A percentile compares a stretch with the other conserved stretches of the same genome.
Conservation (phyloP, 805 yeast species). For the Suhomyces faveliae region DNA sequence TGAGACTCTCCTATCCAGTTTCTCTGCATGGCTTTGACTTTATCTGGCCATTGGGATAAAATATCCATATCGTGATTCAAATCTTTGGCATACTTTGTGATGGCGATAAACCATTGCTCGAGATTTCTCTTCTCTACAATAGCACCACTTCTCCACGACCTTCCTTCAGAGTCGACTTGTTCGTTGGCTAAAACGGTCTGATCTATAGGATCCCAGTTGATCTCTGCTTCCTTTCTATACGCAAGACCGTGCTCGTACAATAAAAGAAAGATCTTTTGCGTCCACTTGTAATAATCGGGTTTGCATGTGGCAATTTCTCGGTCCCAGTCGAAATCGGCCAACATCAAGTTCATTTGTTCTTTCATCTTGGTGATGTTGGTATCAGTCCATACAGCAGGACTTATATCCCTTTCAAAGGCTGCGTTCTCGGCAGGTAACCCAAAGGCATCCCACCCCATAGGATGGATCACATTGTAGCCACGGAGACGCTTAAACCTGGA, state of each 20-base stretch:
- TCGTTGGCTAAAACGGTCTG: conserved; percentile 92
- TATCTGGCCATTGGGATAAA: conserved; percentile 79
- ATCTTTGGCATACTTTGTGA: conserved; percentile 74
- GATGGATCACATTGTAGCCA: conserved; percentile 82
- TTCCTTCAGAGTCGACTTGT: conserved; percentile 88
- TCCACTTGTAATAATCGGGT: conserved; percentile 88
- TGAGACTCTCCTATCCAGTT: conserved; percentile 92
- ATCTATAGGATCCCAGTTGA: conserved; percentile 98
- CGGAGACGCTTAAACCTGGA: conserved; percentile 74
- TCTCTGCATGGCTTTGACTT: conserved; percentile 85
- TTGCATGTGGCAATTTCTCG: conserved; percentile 82
- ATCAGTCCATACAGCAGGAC: conserved; percentile 82
- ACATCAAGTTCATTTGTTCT: conserved; percentile 71
- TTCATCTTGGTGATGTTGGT: conserved; percentile 84
- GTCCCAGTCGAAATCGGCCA: conserved; percentile 92
- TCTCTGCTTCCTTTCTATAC: conserved; percentile 80
- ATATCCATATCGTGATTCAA: conserved; percentile 61
- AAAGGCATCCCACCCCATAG: conserved; percentile 99
- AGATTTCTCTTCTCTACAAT: conserved; percentile 76
- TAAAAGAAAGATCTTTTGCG: conserved; percentile 80
- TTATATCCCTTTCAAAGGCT: conserved; percentile 79
- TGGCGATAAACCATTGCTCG: conserved; percentile 92
- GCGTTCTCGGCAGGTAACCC: conserved; percentile 99
- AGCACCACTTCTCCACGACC: conserved; percentile 98
- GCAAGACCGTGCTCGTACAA: conserved; percentile 77